Conservation (phyloP, 768 basidiomycete genomes). For the Candolleomyces eurysporus region DNA sequence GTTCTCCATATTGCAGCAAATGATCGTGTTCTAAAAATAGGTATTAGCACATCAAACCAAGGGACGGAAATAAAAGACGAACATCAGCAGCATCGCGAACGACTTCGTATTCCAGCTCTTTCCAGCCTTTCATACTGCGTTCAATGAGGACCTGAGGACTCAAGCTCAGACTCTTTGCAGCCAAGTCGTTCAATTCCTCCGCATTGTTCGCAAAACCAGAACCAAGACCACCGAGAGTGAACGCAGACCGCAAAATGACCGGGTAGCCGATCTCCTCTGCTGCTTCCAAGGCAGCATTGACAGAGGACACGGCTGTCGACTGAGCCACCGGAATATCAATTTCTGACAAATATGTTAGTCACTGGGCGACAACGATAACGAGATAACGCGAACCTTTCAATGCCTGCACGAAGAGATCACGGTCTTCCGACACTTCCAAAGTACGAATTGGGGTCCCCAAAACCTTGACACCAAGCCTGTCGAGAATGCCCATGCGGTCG, state of each 20-base stretch:
- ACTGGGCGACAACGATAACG: neutral
- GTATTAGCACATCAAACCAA: conserved; percentile 12
- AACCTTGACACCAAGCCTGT: conserved; percentile 89
- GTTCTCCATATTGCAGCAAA: conserved; percentile 99
- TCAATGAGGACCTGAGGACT: conserved; percentile 97
- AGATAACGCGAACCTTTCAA: conserved; percentile 69
- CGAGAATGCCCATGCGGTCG: conserved; percentile 94
- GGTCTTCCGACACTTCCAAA: conserved; percentile 94
- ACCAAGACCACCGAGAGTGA: conserved; percentile 96
- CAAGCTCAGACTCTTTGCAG: conserved; percentile 86
- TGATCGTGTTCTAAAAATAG: conserved; percentile 84
- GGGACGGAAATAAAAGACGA: conserved; percentile 30
- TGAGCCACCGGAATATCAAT: conserved; percentile 95
- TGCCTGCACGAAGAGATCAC: conserved; percentile 93
- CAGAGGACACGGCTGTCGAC: conserved; percentile 95
- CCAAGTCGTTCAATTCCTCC: conserved; percentile 91
- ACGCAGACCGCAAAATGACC: conserved; percentile 94
- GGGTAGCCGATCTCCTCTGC: conserved; percentile 94
- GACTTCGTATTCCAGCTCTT: conserved; percentile 98
- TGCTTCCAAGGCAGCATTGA: conserved; percentile 88
- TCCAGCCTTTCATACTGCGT: conserved; percentile 99
- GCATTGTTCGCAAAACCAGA: conserved; percentile 96
- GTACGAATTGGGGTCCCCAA: conserved; percentile 94
- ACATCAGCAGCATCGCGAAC: conserved; percentile 97
- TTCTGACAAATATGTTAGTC: conserved; percentile 50